Base-by-base conservation (phyloP, 768 basidiomycete species). In the Hypholoma sublateritium region DNA sequence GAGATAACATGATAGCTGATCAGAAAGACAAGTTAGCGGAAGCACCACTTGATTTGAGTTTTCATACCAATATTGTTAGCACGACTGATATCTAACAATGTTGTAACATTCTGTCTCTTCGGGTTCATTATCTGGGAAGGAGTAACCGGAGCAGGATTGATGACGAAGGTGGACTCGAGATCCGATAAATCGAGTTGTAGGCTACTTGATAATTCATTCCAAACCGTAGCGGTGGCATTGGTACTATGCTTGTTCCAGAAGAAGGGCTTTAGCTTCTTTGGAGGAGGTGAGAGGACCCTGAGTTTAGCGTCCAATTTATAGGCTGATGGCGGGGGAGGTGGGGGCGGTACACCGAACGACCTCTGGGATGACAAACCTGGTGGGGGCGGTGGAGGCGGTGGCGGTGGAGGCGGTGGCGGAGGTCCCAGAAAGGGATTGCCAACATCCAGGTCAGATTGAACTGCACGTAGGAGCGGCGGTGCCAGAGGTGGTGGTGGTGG, bases 241-340 rank as follows among this genome's bases (percentile, higher is more conserved):
- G 75, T 62, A 12, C 78, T 72, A 4, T 95, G 59, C 63, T 96
- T 95, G 60, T 85, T 88, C 94, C 95, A 96, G 69, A 93, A 93
- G 75, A 97, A 94, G 2, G 95, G 91, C 69, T 89, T 88, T 50
- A 92, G 68, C 46, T 81, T 80, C 64, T 84, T 86, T 2, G 69
- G 63, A n/a, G 86, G 44, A 12, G 22, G 84, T 12, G 75, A 77
- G 22, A 65, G 61, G 7, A 67, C 59, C 59, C 74, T 79, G 21
- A 64, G 58, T 50, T 69, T 74, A 37, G 58, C 61, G 35, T 64
- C 67, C 28, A 68, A 66, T 54, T 67, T 70, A 58, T 73, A 74
- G 8, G 72, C 69, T 14, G 73, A 74, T 1, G 78, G 77, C 19
- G 75, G 77, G 0, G 80, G 79, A 2, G 75, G 76, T 0, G 71